A percentile compares a stretch with the other conserved stretches of the same genome.
Conservation (phyloP, 345 rosid species). For the Lepidium africanum region DNA sequence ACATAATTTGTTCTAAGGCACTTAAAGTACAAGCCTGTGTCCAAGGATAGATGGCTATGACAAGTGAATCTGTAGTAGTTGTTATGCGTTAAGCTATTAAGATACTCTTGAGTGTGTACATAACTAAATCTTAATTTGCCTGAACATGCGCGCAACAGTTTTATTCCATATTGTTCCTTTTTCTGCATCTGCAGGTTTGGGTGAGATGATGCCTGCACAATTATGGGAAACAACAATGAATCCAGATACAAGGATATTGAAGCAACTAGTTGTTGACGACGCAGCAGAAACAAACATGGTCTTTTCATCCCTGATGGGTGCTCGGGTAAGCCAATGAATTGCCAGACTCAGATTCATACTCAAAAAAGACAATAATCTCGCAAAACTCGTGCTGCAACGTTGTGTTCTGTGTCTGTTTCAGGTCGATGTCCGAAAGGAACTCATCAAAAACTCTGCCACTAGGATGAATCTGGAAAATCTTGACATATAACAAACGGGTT, state of each 20-base stretch:
- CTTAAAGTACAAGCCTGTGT: background rate
- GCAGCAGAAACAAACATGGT: conserved; percentile 62
- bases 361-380: background rate
- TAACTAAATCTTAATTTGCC: background rate
- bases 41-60: background rate
- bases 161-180: background rate
- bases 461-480: conserved; percentile 52
- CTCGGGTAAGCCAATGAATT: conserved; percentile 45
- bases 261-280: conserved; percentile 77
- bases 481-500: conserved; percentile 47
- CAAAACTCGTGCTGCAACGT: background rate
- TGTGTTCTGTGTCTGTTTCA: conserved; percentile 9
- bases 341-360: background rate
- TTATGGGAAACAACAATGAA: conserved; percentile 92
- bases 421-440: conserved; percentile 86
- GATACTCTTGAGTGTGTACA: background rate
- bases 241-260: conserved; percentile 65
- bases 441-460: conserved; percentile 55
- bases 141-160: background rate
- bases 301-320: conserved; percentile 86
- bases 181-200: conserved; percentile 48
- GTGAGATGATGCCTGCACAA: conserved; percentile 94
- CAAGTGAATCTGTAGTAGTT: background rate
- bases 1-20: background rate
- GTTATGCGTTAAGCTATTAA: background rate